A percentile compares a stretch with the other conserved stretches of the same genome.
phyloP scores from a whole-genome alignment of 805 yeast species.

The Metschnikowia gelsemii region DNA sequence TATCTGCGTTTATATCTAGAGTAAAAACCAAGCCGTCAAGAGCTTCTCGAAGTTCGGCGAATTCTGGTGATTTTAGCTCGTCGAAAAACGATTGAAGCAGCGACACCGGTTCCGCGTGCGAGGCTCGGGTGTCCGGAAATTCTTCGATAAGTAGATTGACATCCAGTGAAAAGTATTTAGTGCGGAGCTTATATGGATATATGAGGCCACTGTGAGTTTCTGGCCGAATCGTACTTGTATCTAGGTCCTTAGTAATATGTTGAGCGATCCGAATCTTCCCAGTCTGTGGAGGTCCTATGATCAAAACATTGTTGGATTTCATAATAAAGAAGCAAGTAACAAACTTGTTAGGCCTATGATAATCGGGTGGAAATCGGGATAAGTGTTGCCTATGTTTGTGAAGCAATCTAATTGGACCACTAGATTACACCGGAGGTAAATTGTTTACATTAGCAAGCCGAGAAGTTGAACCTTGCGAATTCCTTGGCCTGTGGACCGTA shows the following conservation, averaged over 20 bases:
- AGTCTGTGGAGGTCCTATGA: conserved; percentile 44
- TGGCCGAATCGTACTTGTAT: conserved; percentile 34
- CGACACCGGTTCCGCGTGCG: conserved; percentile 2
- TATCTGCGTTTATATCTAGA: conserved; percentile 27
- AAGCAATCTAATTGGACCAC: too few relatives aligned
- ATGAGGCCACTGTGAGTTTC: conserved; percentile 36
- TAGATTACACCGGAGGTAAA: too few relatives aligned
- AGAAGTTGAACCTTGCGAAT: too few relatives aligned
- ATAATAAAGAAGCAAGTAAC: not conserved
- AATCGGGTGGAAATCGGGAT: too few relatives aligned
- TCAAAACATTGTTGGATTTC: conserved; percentile 39
- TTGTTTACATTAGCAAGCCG: too few relatives aligned
- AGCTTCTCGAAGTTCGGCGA: conserved; percentile 44
- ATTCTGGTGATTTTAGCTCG: conserved; percentile 40
- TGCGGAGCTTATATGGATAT: conserved; percentile 24
- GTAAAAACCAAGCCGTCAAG: conserved; percentile 49
- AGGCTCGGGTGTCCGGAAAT: conserved; percentile 27
- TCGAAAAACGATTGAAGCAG: conserved; percentile 33
- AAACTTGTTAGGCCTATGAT: too few relatives aligned
- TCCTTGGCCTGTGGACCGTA: too few relatives aligned
- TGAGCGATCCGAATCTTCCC: conserved; percentile 39
- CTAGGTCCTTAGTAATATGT: conserved; percentile 28
- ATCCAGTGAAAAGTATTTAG: conserved; percentile 33
- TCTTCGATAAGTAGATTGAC: conserved; percentile 39
- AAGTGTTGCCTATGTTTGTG: too few relatives aligned